Evolutionary conservation across 352 stramenopile genomes (phyloP), one percentile per base, ranked within the genome.

Genomic region (Globisporangium sylvaticum): DNA sequence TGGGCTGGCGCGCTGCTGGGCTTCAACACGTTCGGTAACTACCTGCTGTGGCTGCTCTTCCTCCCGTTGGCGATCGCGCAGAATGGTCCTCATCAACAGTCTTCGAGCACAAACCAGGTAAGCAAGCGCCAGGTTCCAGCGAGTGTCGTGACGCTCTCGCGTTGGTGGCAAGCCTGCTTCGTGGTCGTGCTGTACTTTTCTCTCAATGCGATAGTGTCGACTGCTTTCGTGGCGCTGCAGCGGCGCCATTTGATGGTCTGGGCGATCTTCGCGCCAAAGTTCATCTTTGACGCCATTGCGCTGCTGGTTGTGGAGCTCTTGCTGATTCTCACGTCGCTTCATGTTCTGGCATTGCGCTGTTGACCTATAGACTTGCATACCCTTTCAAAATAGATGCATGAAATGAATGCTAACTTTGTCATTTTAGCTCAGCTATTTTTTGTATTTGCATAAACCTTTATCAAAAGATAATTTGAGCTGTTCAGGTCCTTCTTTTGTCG

Each of bases 241-340:
- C 80, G 91, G 34, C 86, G 91, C 20, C 91, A 97, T 68, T 76
- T 97, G 50, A 97, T 97, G 89, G 90, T 97, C 44, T 97, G 91
- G 91, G 90, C 90, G 12, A 96, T 97, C 60, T 97, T 97, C 70
- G 90, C 91, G 2, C 90, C 90, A 44, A 96, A 96, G 70, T 96
- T 94, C 71, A 79, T 96, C 57, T 97, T 95, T 58, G 90, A 97
- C 39, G 82, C 79, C 31, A 62, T 87, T 18, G 75, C 80, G 20
- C 65, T 92, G 65, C 66, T 94, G 15, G 71, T 88, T n/a, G 69
- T 78, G 6, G 81, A 90, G 59, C 34, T 69, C 20, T 42, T 87
- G 22, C 25, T 83, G 57, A 60, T 86, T 63, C n/a, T 87, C 50
- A 65, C 87, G n/a, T 67, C 66, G 37, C n/a, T 53, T 12, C 39